Evolutionary conservation across 768 basidiomycete species (phyloP).

Genomic region (Chiua virens): DNA sequence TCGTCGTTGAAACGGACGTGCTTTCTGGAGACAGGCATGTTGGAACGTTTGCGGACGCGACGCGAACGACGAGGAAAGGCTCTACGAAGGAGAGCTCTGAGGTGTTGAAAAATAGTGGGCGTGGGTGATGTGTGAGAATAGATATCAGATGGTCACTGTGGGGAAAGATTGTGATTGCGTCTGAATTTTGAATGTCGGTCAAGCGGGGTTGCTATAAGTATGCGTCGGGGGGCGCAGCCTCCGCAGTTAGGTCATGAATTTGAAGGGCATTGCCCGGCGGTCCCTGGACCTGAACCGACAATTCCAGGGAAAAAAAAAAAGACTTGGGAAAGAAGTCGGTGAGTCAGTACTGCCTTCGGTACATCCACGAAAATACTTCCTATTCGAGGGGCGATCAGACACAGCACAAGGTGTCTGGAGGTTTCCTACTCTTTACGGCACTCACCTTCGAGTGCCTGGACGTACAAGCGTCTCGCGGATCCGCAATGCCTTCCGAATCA

Average conservation of each 20-base stretch:
- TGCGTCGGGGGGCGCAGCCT: constrained; percentile 29
- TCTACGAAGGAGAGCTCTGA: constrained; percentile 14
- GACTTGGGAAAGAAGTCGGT: constrained; percentile 13
- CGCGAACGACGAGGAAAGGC: constrained; percentile 9
- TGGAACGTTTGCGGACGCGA: constrained; percentile 1
- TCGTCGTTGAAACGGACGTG: constrained; percentile 34
- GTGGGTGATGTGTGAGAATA: constrained; percentile 19
- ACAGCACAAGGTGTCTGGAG: constrained; percentile 23
- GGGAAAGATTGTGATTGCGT: constrained; percentile 3
- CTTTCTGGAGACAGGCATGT: constrained; percentile 22
- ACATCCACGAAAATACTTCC: constrained; percentile 19
- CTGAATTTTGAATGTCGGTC: not conserved
- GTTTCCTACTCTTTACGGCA: constrained; percentile 1
- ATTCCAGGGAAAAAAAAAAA: not conserved
- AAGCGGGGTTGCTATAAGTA: constrained; percentile 9
- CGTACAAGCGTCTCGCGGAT: constrained; percentile 7
- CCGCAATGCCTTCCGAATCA: not conserved
- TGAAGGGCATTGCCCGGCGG: constrained; percentile 27
- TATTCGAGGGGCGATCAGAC: constrained; percentile 7
- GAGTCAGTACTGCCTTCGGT: constrained; percentile 18
- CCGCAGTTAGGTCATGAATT: constrained; percentile 6
- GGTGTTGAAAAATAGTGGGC: constrained; percentile 5
- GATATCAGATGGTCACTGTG: constrained; percentile 10
- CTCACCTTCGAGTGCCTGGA: not conserved
- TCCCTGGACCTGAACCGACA: constrained; percentile 7